phyloP scores from a whole-genome alignment of 2,329 filamentous ascomycete species.

The Arthrobotrys sphaeroides region DNA sequence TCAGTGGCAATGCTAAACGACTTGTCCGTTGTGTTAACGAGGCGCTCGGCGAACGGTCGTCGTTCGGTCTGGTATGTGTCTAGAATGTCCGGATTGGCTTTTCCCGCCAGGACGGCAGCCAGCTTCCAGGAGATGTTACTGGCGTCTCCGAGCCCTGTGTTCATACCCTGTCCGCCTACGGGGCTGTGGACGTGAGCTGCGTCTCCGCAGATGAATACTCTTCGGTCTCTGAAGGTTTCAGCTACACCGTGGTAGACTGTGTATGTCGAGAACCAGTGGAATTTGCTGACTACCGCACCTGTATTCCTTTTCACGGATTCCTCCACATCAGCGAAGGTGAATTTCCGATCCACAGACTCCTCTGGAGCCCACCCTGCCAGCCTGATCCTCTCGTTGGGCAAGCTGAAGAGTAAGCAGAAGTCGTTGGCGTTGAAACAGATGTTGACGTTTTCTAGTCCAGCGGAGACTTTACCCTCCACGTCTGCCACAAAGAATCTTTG shows the following conservation, averaged over 20 bases:
- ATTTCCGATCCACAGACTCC: conserved; percentile 53
- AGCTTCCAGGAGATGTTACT: conserved; percentile 68
- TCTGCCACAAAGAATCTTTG: conserved; percentile 65
- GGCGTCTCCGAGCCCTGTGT: conserved; percentile 77
- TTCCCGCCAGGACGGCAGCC: conserved; percentile 60
- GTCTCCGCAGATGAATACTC: conserved; percentile 79
- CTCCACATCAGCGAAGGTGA: conserved; percentile 59
- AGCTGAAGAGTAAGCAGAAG: conserved; percentile 61
- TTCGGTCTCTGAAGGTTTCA: conserved; percentile 73
- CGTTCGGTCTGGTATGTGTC: conserved; percentile 57
- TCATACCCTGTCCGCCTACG: conserved; percentile 83
- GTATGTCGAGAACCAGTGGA: conserved; percentile 66
- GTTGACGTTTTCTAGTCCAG: conserved; percentile 59
- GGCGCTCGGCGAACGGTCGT: conserved; percentile 30
- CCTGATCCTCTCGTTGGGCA: conserved; percentile 58
- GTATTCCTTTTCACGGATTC: conserved; percentile 55
- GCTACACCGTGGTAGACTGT: conserved; percentile 79
- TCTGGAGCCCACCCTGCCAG: conserved; percentile 57
- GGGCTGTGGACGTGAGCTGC: conserved; percentile 83
- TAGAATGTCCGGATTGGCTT: conserved; percentile 44
- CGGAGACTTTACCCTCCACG: conserved; percentile 59
- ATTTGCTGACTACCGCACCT: conserved; percentile 57
- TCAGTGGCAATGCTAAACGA: conserved; percentile 25
- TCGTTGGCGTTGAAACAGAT: conserved; percentile 60
- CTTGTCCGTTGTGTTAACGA: conserved; percentile 42